A percentile compares a stretch with the other conserved stretches of the same genome.
These are phyloP conservation scores for Tremella fuciformis DNA, from an alignment of 768 basidiomycete genomes.

Conservation along the genomic window DNA sequence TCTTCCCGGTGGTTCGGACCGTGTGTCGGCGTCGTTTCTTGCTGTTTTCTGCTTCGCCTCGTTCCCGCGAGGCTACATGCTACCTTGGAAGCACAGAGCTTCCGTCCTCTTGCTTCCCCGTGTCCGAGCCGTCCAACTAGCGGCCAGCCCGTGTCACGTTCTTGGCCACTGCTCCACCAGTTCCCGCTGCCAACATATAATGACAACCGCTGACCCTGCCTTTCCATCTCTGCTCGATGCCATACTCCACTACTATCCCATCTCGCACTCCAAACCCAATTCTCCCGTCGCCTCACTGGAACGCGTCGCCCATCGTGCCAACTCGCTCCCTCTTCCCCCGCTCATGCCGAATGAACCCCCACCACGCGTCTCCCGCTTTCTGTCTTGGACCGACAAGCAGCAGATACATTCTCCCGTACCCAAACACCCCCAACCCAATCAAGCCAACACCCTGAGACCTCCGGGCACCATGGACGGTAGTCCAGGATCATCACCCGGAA, in stretches of 20 bases:
- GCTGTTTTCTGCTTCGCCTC: too few species aligned
- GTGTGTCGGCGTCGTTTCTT: too few species aligned
- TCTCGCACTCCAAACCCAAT: conserved; percentile 1
- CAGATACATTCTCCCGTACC: conserved; percentile 1
- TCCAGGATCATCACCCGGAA: background rate
- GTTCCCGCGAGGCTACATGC: conserved; percentile 2
- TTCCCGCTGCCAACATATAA: background rate
- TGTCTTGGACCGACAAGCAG: conserved; percentile 1
- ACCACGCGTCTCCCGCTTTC: conserved; percentile 6
- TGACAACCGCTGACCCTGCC: conserved; percentile 6
- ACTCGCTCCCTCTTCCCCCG: conserved; percentile 5
- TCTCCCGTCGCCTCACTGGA: background rate
- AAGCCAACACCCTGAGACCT: background rate
- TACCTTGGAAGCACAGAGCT: background rate
- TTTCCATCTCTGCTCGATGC: conserved; percentile 27
- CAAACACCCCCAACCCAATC: background rate
- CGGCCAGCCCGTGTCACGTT: background rate
- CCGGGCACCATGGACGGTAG: background rate
- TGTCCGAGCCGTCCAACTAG: background rate
- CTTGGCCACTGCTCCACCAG: background rate
- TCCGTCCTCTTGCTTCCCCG: conserved; percentile 5
- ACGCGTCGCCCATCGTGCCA: background rate
- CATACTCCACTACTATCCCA: conserved; percentile 25
- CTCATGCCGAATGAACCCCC: background rate
- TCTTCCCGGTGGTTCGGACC: too few species aligned